These are phyloP conservation scores for Botrytis elliptica DNA, from an alignment of 2,329 filamentous ascomycete species.

Conservation along the genomic window DNA sequence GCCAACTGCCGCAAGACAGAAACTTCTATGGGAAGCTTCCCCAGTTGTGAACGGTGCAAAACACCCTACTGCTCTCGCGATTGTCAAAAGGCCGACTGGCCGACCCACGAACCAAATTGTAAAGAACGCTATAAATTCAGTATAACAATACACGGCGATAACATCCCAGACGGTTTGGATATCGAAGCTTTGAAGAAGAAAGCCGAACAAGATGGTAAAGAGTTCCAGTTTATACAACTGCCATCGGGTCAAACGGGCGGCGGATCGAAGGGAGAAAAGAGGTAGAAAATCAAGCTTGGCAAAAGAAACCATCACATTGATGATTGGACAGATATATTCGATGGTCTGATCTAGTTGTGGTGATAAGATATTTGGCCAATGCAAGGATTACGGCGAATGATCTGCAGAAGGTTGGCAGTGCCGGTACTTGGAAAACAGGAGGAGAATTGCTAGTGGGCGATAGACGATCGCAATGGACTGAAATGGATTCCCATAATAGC, in stretches of 20 bases:
- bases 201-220: slow-evolving; percentile 3
- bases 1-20: neutral
- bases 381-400: neutral
- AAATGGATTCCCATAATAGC: neutral
- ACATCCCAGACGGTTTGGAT: neutral
- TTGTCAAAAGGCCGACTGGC: slow-evolving; percentile 12
- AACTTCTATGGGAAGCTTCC: slow-evolving; percentile 1
- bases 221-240: slow-evolving; percentile 11
- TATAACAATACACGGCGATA: slow-evolving; percentile 12
- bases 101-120: neutral
- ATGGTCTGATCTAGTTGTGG: neutral
- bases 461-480: neutral
- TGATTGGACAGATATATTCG: neutral
- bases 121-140: slow-evolving; percentile 16
- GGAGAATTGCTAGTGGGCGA: neutral
- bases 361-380: neutral
- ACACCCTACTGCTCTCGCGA: slow-evolving; percentile 7
- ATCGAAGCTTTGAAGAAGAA: slow-evolving; percentile 5
- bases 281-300: neutral
- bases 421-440: neutral
- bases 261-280: neutral
- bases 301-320: neutral
- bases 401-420: neutral
- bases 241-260: neutral
- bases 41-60: slow-evolving; percentile 8